Evolutionary conservation across 352 stramenopile genomes (phyloP).

Genomic region (Phytophthora pini): DNA sequence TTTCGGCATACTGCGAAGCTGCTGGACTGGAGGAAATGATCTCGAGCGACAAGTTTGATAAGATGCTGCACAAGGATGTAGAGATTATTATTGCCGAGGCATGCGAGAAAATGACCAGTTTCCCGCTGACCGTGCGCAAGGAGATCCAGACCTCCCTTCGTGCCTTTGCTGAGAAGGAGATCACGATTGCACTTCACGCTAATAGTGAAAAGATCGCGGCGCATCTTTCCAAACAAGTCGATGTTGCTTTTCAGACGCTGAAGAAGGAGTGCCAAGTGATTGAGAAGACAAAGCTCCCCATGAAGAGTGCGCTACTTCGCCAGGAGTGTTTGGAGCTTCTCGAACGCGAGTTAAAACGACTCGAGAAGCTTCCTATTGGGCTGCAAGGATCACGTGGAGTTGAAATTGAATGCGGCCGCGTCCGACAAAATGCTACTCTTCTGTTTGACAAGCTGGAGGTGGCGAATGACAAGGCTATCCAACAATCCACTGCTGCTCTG

Average conservation of each 20-base stretch:
- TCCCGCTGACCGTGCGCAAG: conserved; percentile 58
- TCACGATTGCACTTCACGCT: conserved; percentile 68
- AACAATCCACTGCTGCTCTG: conserved; percentile 57
- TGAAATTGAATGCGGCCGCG: conserved; percentile 59
- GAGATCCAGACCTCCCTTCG: conserved; percentile 65
- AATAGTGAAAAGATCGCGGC: conserved; percentile 74
- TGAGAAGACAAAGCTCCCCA: conserved; percentile 66
- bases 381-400: conserved; percentile 55
- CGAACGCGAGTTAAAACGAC: conserved; percentile 46
- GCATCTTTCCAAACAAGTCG: conserved; percentile 59
- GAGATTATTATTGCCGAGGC: conserved; percentile 65
- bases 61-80: conserved; percentile 59
- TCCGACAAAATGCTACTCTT: conserved; percentile 64
- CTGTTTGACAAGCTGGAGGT: conserved; percentile 82
- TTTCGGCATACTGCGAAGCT: conserved; percentile 73
- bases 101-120: conserved; percentile 54
- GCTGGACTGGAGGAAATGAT: conserved; percentile 65
- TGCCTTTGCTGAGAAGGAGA: conserved; percentile 68
- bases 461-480: conserved; percentile 73
- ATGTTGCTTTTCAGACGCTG: conserved; percentile 61
- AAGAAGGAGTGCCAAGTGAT: conserved; percentile 63
- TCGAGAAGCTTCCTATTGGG: conserved; percentile 58
- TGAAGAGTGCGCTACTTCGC: conserved; percentile 56
- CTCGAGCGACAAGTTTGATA: conserved; percentile 62
- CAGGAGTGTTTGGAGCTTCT: conserved; percentile 63